Base-by-base conservation (phyloP, 805 yeast genomes). In the Zygosaccharomyces pseudorouxii region DNA sequence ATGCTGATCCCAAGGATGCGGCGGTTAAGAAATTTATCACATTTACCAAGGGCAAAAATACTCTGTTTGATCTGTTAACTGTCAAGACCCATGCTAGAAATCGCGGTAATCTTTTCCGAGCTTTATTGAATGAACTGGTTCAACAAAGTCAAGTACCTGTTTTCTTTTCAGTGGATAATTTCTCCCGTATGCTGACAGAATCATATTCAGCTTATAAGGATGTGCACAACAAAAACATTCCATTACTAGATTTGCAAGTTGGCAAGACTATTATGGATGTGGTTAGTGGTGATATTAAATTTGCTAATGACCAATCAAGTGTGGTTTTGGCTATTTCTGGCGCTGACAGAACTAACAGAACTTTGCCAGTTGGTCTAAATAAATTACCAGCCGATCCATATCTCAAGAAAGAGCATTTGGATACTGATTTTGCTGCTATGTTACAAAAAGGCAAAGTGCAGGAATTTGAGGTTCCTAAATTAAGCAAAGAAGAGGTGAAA, bases 161-260 rank as follows among this genome's bases (percentile, higher is more conserved):
- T 8, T 71, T 78, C 44, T 71, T 88, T 38, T 75, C 95, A 2
- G 74, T 89, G 38, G 97, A 89, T 64, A 82, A 86, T 60, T 75
- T 88, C 60, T 81, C 87, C 50, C 79, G 82, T 3, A 67, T 87
- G 49, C 64, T 81, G 10, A 76, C 81, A 33, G 59, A 68, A 27
- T 74, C 85, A 5, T 66, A 67, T 45, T 78, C 95, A 7, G 73
- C 69, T 36, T 88, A 89, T 69, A 76, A 78, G 56, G 76, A 82
- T 59, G 65, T 75, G 1, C 71, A 78, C 20, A 80, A 81, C 68
- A 64, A 70, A 36, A 75, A 75, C 8, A 76, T 89, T 48, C 79
- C 79, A 56, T 73, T 82, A 50, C 72, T 74, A 19, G 77, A 83
- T 25, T 74, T 89, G 40, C 89, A 86, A 63, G 59, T 88, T 18